A percentile compares a stretch with the other conserved stretches of the same genome.
These are phyloP conservation scores for Wallacemonas rigidus DNA, from an alignment of 208 protist species.

Conservation along the genomic window DNA sequence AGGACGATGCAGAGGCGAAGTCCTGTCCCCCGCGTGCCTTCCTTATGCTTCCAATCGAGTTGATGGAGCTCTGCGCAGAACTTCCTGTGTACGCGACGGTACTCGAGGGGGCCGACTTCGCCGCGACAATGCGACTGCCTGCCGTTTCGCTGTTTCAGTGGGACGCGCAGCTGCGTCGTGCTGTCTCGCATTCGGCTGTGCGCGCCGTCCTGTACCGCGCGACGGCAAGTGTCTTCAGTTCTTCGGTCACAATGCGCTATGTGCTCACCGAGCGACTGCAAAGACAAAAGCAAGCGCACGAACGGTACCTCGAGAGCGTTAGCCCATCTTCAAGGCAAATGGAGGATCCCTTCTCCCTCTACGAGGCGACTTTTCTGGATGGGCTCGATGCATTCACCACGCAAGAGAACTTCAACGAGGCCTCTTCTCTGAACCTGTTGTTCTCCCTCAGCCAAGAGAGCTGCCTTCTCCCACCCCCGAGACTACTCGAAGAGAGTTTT, in stretches of 20 bases:
- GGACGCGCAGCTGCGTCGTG: conserved; percentile 24
- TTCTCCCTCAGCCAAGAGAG: conserved; percentile 24
- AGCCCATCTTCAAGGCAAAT: background rate
- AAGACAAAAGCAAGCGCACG: conserved; percentile 9
- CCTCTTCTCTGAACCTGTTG: conserved; percentile 28
- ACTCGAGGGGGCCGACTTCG: background rate
- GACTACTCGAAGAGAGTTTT: conserved; percentile 29
- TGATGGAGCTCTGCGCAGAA: conserved; percentile 18
- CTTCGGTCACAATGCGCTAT: conserved; percentile 4
- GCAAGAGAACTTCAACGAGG: conserved; percentile 25
- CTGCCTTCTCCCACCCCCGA: conserved; percentile 27
- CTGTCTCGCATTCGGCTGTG: conserved; percentile 22
- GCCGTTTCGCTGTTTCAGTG: conserved; percentile 15
- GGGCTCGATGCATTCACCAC: conserved; percentile 22
- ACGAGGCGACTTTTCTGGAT: conserved; percentile 23
- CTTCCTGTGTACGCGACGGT: conserved; percentile 20
- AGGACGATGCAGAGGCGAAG: conserved; percentile 8
- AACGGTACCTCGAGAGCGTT: conserved; percentile 2
- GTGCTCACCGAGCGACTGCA: conserved; percentile 6
- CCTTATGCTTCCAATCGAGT: conserved; percentile 25
- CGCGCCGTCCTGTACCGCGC: conserved; percentile 25
- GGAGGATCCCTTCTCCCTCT: conserved; percentile 14
- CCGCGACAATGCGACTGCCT: background rate
- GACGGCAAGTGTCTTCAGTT: conserved; percentile 24
- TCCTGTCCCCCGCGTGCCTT: conserved; percentile 18